These are phyloP conservation scores for Colletotrichum sp. DNA, from an alignment of 2,329 filamentous ascomycete species.

Conservation along the genomic window DNA sequence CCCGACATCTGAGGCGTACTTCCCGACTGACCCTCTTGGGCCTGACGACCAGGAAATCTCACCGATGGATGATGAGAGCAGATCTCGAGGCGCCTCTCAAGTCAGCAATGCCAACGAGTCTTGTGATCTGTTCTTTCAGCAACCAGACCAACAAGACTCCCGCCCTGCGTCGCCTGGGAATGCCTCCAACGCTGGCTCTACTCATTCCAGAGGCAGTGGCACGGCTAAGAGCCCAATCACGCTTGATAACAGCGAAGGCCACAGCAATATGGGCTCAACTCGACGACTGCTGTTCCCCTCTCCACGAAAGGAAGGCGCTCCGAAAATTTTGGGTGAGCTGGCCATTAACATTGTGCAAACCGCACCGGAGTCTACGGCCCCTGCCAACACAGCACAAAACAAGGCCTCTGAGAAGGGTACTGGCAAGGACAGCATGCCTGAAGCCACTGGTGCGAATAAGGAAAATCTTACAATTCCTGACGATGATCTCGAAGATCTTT, in stretches of 20 bases:
- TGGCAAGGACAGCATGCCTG: background rate
- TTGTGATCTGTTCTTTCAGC: constrained; percentile 1
- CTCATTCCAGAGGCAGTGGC: constrained; percentile 61
- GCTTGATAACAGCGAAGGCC: constrained; percentile 53
- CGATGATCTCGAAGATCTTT: constrained; percentile 68
- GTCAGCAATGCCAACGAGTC: constrained; percentile 16
- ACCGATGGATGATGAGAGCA: constrained; percentile 14
- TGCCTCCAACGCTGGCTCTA: constrained; percentile 46
- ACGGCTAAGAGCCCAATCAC: constrained; percentile 63
- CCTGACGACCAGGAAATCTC: constrained; percentile 30
- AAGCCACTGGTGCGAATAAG: constrained; percentile 36
- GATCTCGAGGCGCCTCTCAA: constrained; percentile 14
- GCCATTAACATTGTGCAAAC: constrained; percentile 57
- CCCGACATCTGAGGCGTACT: constrained; percentile 58
- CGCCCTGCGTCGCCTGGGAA: constrained; percentile 16
- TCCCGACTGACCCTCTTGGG: constrained; percentile 58
- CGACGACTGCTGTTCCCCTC: constrained; percentile 79
- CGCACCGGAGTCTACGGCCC: constrained; percentile 30
- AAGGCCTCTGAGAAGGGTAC: constrained; percentile 46
- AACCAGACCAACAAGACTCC: background rate
- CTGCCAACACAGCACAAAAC: constrained; percentile 36
- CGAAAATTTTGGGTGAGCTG: constrained; percentile 66
- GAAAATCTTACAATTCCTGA: constrained; percentile 57
- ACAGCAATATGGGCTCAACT: constrained; percentile 58
- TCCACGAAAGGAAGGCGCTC: constrained; percentile 68